Evolutionary conservation across 441 rosid species (phyloP).

Genomic region (Iberis amara): DNA sequence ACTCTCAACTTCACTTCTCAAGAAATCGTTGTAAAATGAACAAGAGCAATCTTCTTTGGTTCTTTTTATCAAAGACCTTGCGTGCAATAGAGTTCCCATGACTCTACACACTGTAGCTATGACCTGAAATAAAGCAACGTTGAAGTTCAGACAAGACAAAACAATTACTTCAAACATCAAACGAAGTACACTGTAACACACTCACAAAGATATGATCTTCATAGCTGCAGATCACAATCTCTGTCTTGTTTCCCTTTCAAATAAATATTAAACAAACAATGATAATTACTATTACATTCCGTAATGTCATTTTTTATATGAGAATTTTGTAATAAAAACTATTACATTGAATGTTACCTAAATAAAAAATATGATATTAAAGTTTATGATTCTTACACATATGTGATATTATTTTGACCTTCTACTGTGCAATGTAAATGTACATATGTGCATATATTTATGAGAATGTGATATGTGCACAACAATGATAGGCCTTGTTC

Average conservation of each 20-base stretch:
- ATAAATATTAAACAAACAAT: slow-evolving; percentile 4
- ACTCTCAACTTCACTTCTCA: neutral
- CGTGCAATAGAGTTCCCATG: neutral
- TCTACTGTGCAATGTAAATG: too few species aligned
- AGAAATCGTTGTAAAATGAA: neutral
- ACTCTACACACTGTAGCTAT: neutral
- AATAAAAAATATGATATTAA: too few species aligned
- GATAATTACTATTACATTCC: too few species aligned
- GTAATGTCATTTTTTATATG: too few species aligned
- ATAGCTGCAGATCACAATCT: slow-evolving; percentile 60
- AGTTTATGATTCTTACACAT: too few species aligned
- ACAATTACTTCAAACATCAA: neutral
- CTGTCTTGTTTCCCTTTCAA: slow-evolving; percentile 73
- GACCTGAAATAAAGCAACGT: neutral
- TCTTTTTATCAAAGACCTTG: neutral
- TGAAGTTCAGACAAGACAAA: neutral
- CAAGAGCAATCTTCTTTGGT: neutral
- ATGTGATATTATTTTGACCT: too few species aligned
- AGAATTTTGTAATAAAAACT: too few species aligned
- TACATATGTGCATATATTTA: too few species aligned
- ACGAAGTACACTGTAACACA: neutral
- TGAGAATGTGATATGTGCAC: too few species aligned
- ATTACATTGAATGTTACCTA: too few species aligned
- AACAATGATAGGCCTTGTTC: too few species aligned
- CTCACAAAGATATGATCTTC: slow-evolving; percentile 82